A percentile compares a stretch with the other conserved stretches of the same genome.
These are phyloP conservation scores for Pleoardoris graminearum DNA, from an alignment of 2,329 filamentous ascomycete genomes.

Conservation along the genomic window DNA sequence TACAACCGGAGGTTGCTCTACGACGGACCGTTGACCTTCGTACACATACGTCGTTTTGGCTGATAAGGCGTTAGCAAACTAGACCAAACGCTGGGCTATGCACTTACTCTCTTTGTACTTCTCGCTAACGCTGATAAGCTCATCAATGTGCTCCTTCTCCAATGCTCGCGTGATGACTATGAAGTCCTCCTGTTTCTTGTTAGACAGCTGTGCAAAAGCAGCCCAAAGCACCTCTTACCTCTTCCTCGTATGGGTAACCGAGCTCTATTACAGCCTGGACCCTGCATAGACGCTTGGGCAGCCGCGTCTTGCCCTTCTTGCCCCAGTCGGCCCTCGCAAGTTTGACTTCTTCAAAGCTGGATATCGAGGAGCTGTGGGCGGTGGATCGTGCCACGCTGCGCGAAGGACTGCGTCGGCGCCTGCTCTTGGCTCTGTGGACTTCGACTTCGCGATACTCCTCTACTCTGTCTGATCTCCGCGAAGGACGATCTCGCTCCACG, in stretches of 20 bases:
- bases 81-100: background rate
- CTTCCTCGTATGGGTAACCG: constrained; percentile 83
- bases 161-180: constrained; percentile 83
- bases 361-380: constrained; percentile 44
- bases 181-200: constrained; percentile 66
- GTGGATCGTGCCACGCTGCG: constrained; percentile 31
- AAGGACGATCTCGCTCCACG: constrained; percentile 31
- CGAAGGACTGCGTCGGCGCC: constrained; percentile 26
- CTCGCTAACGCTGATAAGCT: constrained; percentile 81
- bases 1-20: constrained; percentile 15
- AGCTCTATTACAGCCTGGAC: constrained; percentile 80
- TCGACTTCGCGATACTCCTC: constrained; percentile 56
- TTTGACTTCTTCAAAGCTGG: constrained; percentile 47
- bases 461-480: constrained; percentile 2
- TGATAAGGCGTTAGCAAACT: constrained; percentile 15
- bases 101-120: constrained; percentile 62
- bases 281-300: constrained; percentile 79
- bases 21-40: constrained; percentile 27
- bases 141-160: constrained; percentile 88
- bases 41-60: constrained; percentile 45
- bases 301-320: constrained; percentile 82
- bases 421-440: constrained; percentile 52
- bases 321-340: constrained; percentile 41
- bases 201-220: constrained; percentile 28
- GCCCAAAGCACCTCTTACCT: constrained; percentile 58